phyloP scores from a whole-genome alignment of 257 asterid species.

The Rhazya stricta region DNA sequence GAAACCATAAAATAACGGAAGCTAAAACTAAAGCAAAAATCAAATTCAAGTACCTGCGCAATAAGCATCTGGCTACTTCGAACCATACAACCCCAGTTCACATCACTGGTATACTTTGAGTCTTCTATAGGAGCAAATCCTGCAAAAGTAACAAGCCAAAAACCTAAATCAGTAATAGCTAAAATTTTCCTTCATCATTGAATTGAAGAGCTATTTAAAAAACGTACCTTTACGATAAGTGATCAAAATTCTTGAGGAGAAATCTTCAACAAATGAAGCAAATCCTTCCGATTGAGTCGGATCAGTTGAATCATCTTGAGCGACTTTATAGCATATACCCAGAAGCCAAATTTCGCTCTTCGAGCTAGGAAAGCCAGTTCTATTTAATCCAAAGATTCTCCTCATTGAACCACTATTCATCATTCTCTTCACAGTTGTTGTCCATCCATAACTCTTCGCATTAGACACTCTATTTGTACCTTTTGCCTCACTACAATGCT shows the following conservation, averaged over 20 bases:
- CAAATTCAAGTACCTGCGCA: slow-evolving; percentile 62
- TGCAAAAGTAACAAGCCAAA: slow-evolving; percentile 22
- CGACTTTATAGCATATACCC: slow-evolving; percentile 71
- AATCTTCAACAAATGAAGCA: slow-evolving; percentile 82
- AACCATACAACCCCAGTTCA: slow-evolving; percentile 96
- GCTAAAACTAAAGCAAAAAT: slow-evolving; percentile 7
- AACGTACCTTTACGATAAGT: slow-evolving; percentile 83
- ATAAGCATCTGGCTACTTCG: slow-evolving; percentile 99
- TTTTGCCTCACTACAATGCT: slow-evolving; percentile 23
- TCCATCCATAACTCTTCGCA: slow-evolving; percentile 49
- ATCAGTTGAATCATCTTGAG: slow-evolving; percentile 53
- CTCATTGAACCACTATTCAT: slow-evolving; percentile 82
- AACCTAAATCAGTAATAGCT: not conserved
- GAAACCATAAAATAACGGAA: not conserved
- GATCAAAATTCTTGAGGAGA: slow-evolving; percentile 75
- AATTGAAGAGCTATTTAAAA: not conserved
- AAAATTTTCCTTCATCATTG: not conserved
- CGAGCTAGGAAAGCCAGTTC: slow-evolving; percentile 45
- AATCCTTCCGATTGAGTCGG: slow-evolving; percentile 85
- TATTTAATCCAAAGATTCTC: slow-evolving; percentile 62
- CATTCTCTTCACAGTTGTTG: slow-evolving; percentile 62
- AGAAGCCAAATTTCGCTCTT: slow-evolving; percentile 84
- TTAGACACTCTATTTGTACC: slow-evolving; percentile 16
- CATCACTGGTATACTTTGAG: slow-evolving; percentile 78
- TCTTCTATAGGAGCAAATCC: slow-evolving; percentile 79